These are phyloP conservation scores for Pyrenophora graminea DNA, from an alignment of 2,329 filamentous ascomycete species.

Conservation along the genomic window DNA sequence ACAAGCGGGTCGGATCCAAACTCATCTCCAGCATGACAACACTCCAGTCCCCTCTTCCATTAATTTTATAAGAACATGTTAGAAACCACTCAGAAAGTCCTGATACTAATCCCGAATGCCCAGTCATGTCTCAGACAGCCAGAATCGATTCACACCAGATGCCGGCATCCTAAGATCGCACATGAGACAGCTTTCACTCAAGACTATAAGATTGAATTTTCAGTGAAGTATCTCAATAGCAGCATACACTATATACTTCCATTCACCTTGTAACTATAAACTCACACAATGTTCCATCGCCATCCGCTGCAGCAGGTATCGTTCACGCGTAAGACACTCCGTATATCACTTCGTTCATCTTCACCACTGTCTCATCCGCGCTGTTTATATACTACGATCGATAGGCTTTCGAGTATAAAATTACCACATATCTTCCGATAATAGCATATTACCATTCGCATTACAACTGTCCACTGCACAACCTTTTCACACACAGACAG, in stretches of 20 bases:
- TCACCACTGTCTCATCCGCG: not conserved
- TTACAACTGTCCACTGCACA: not conserved
- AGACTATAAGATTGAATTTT: not conserved
- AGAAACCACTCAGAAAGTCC: too few species aligned
- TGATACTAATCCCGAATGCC: too few species aligned
- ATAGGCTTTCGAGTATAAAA: not conserved
- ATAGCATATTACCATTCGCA: not conserved
- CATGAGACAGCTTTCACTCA: not conserved
- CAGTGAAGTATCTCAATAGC: not conserved
- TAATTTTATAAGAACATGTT: too few species aligned
- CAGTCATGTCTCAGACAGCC: not conserved
- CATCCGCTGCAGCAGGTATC: not conserved
- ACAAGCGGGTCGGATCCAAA: too few species aligned
- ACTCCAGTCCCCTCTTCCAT: too few species aligned
- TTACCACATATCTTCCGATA: not conserved
- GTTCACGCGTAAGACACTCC: not conserved
- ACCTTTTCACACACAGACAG: not conserved
- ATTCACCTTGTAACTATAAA: not conserved
- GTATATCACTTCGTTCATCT: not conserved
- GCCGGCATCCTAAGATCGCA: not conserved
- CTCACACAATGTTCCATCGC: not conserved
- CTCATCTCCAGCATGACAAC: too few species aligned
- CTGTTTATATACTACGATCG: not conserved
- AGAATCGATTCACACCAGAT: too few species aligned
- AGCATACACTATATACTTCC: not conserved